Percentiles rank a stretch among this genome's conserved stretches.
Evolutionary conservation across 2,329 filamentous ascomycete genomes (phyloP).

Genomic region (Aureobasidium melanogenum): DNA sequence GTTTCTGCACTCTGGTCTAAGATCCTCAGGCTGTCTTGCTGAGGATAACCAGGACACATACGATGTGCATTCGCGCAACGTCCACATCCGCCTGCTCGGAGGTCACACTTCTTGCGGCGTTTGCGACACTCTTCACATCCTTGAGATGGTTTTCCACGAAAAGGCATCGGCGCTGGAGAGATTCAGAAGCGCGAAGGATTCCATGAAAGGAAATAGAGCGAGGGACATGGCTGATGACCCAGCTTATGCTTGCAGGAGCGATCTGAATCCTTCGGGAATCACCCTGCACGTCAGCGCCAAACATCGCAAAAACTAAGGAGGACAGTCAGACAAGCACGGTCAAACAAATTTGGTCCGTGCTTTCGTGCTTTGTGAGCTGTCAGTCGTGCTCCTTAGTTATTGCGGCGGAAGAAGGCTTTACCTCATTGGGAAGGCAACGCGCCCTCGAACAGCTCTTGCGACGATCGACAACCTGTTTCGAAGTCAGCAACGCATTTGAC

Average conservation of each 20-base stretch:
- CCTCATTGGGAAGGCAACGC: background rate
- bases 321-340: too few relatives aligned
- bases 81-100: background rate
- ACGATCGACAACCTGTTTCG: background rate
- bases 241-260: background rate
- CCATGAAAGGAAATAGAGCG: background rate
- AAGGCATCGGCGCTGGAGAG: background rate
- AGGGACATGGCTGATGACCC: background rate
- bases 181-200: background rate
- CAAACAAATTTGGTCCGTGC: too few relatives aligned
- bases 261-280: conserved; percentile 1
- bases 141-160: background rate
- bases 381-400: too few relatives aligned
- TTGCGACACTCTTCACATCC: conserved; percentile 6
- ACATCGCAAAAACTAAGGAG: too few relatives aligned
- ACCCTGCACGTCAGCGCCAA: background rate
- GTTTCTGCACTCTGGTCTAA: background rate
- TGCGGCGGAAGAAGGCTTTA: too few relatives aligned
- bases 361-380: too few relatives aligned
- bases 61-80: background rate
- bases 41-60: conserved; percentile 2
- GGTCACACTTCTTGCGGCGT: conserved; percentile 6
- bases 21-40: background rate
- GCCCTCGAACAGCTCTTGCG: background rate
- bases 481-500: background rate